Percentiles rank a stretch among this genome's conserved stretches.
These are phyloP conservation scores for Carallia pectinifolia DNA, from an alignment of 345 rosid species.

Conservation along the genomic window DNA sequence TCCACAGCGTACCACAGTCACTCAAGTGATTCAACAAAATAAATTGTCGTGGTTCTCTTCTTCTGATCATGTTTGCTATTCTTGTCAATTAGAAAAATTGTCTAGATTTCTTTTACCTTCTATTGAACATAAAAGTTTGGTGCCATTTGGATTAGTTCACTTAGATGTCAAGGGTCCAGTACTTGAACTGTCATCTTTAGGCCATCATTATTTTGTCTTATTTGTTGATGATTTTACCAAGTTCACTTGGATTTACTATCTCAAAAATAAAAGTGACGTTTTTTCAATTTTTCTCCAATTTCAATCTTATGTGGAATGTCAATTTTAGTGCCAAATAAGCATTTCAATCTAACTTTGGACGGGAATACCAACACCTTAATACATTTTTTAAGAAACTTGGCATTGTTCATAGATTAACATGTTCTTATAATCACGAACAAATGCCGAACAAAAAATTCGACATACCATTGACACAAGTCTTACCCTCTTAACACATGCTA, in stretches of 20 bases:
- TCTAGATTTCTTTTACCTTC: not conserved
- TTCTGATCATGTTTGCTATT: too few relatives aligned
- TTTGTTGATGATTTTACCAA: not conserved
- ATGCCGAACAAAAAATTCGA: too few relatives aligned
- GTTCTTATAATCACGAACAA: too few relatives aligned
- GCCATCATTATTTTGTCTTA: not conserved
- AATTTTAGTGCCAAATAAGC: too few relatives aligned
- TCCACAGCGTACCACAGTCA: not conserved
- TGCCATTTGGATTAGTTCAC: not conserved
- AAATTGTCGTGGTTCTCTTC: not conserved
- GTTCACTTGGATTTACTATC: not conserved
- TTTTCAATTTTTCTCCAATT: not conserved
- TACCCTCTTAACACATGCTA: too few relatives aligned
- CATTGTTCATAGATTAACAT: too few relatives aligned
- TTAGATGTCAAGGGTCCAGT: not conserved
- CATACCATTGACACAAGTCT: too few relatives aligned
- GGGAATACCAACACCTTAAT: too few relatives aligned
- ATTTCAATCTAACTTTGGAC: too few relatives aligned
- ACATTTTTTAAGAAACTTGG: too few relatives aligned
- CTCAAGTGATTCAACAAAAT: not conserved
- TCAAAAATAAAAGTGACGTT: not conserved
- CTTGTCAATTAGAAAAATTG: not conserved
- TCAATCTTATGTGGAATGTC: not conserved
- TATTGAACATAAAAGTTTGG: not conserved
- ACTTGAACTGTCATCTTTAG: not conserved